Conservation (phyloP, 257 asterid species). For the Paulownia fortunei region DNA sequence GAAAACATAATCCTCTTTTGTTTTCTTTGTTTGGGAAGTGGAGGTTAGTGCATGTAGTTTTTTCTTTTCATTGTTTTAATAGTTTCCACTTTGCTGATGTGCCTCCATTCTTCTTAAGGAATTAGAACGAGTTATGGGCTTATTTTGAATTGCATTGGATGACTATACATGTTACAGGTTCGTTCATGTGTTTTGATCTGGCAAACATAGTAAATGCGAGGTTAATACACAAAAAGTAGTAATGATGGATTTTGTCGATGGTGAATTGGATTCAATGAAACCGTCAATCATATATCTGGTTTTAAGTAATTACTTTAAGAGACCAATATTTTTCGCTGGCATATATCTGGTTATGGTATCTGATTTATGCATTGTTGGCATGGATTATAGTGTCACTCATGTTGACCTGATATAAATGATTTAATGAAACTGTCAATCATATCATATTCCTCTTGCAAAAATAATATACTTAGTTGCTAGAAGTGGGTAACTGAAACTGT, state of each 20-base stretch:
- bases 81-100: neutral
- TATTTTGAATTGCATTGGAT: constrained; percentile 4
- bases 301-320: neutral
- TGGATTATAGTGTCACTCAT: neutral
- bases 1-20: neutral
- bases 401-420: neutral
- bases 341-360: neutral
- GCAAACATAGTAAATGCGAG: constrained; percentile 10
- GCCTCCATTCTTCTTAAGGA: neutral
- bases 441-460: constrained; percentile 15
- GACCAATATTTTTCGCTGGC: neutral
- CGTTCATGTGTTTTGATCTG: neutral
- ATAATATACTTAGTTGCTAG: constrained; percentile 1
- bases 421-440: neutral
- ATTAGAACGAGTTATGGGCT: neutral
- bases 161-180: neutral
- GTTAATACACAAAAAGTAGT: neutral
- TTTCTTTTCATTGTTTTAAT: neutral
- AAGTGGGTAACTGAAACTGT: constrained; percentile 4
- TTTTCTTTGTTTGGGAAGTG: neutral
- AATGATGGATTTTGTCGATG: neutral
- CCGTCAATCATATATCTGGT: neutral
- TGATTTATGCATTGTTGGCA: constrained; percentile 13
- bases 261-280: neutral
- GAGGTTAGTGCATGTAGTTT: constrained; percentile 12